Evolutionary conservation across 306 rosid species (phyloP), one percentile per base, ranked within the genome.

Genomic region (Casuarina cunninghamiana): DNA sequence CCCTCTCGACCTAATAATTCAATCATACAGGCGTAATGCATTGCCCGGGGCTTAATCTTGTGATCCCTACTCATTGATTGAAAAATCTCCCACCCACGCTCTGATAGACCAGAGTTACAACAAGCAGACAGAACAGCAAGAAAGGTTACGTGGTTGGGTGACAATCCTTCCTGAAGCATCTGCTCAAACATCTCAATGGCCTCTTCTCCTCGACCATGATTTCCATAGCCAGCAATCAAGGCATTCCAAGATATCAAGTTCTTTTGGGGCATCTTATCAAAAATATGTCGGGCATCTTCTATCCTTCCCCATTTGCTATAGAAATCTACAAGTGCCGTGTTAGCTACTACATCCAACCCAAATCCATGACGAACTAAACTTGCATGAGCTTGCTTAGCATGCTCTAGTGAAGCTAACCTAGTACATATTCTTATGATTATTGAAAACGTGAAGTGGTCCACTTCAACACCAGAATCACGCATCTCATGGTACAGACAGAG

Each of bases 281-380:
- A 94, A 78, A 94, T 91, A 86, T 83, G 87, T 0, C 79, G 88
- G 11, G 98, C 98, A 71, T 91, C 96, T 81, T 89, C 88, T 79
- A 90, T 81, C 74, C 91, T 90, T 17, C 97, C 98, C 98, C 97
- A 91, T 85, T 94, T 94, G 89, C 98, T 81, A 72, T 94, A 94
- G 83, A 94, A 91, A 81, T 94, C 96, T 67, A 91, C 93, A 6
- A 94, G 93, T 19, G 93, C 77, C 3, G 98, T 85, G 85, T 88
- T 94, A 0, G 96, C 96, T 72, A 94, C 97, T 50, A 88, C 45
- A 62, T 94, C 96, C 39, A 84, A 84, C 61, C 91, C 97, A 71
- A 81, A 90, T 53, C 96, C 97, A 53, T 81, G 91, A 19, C 97
- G 96, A 86, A 94, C 80, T 55, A 94, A 79, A 35, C 91, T 91